Conservation (phyloP, 768 basidiomycete genomes). For the Auriscalpium orientale region DNA sequence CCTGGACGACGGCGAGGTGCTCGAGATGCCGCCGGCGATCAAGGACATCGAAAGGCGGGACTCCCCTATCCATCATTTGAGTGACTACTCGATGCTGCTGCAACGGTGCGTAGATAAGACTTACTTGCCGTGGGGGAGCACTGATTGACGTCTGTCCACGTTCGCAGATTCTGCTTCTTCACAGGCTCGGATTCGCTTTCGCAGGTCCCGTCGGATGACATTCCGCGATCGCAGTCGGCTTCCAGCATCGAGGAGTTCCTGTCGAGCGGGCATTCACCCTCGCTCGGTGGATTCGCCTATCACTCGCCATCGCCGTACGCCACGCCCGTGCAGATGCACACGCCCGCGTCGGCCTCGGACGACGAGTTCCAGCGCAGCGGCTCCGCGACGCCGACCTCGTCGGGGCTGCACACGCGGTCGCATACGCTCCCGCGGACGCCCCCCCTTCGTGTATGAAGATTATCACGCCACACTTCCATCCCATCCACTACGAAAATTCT, state of each 20-base stretch:
- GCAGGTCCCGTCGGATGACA: background rate
- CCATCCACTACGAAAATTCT: background rate
- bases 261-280: conserved; percentile 15
- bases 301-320: conserved; percentile 3
- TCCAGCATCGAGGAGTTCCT: conserved; percentile 50
- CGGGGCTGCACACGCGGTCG: background rate
- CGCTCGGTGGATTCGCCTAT: conserved; percentile 1
- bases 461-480: background rate
- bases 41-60: background rate
- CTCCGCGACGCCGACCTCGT: conserved; percentile 10
- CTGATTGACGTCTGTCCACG: conserved; percentile 7
- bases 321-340: conserved; percentile 6
- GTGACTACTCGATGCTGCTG: conserved; percentile 52
- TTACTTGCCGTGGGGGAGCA: background rate
- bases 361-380: conserved; percentile 12
- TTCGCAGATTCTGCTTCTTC: conserved; percentile 69
- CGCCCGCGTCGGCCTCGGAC: conserved; percentile 2
- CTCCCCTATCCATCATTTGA: conserved; percentile 4
- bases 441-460: background rate
- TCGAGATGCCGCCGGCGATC: background rate
- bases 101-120: conserved; percentile 42
- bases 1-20: conserved; percentile 1
- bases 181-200: conserved; percentile 45
- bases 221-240: conserved; percentile 39
- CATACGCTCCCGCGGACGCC: conserved; percentile 5